Evolutionary conservation across 1,284 basidiomycete genomes (phyloP), one percentile per base, ranked within the genome.

Genomic region (Boletus semigastroideus): DNA sequence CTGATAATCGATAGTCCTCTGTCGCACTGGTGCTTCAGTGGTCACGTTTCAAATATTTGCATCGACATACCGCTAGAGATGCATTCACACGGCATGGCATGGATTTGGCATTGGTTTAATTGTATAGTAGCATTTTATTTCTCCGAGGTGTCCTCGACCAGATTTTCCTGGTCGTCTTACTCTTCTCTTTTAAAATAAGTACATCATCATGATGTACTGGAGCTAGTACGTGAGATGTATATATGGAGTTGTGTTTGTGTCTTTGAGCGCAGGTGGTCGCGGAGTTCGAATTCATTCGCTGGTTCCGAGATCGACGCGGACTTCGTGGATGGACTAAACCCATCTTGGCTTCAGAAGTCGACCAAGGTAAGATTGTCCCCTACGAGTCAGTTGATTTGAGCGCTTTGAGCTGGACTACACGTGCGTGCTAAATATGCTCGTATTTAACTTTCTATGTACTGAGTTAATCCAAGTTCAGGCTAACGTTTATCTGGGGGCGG

Each of bases 61-160:
- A 63, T 46, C 30, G 7, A 22, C 28, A 51, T 34, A 49, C 28
- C n/a, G 14, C 11, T 63, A 64, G 51, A 62, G 30, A 25, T 51
- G 46, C 46, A 59, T 42, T 53, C n/a, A 36, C 57, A 64, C 34
- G 16, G 25, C 55, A 60, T 27, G 9, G 49, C 50, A 61, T 59
- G 37, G 46, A 46, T 55, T 51, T 22, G 31, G 40, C 43, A 52
- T 48, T 11, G 6, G 19, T 49, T 25, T 6, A 33, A 43, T 11
- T n/a, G 42, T 38, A 42, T 12, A 47, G 27, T 62, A 51, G 28
- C 58, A 51, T 19, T 14, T 13, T 31, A 28, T 39, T 25, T 50
- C 25, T 25, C 25, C 7, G 25, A 25, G 25, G 25, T 25, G 25
- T 7, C 25, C 7, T 6, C 5, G 25, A 25, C 25, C 25, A 25